Conservation (phyloP, 768 basidiomycete species). For the Amanita thiersii region DNA sequence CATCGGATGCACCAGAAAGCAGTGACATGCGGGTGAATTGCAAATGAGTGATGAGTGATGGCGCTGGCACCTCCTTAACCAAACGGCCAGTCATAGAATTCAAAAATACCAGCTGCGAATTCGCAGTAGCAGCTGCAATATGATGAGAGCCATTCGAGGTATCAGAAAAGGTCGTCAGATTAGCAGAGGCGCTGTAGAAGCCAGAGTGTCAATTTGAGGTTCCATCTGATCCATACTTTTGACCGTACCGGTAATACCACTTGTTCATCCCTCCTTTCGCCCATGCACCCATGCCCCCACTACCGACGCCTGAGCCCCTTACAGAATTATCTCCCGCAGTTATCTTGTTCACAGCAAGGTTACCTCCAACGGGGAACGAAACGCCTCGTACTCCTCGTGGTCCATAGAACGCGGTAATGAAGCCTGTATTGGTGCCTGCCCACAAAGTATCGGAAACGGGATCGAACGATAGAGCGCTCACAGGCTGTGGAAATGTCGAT, state of each 20-base stretch:
- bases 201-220: neutral
- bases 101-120: constrained; percentile 58
- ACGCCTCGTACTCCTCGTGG: constrained; percentile 59
- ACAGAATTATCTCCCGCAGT: constrained; percentile 75
- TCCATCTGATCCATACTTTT: constrained; percentile 1
- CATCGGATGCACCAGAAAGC: constrained; percentile 66
- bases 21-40: constrained; percentile 57
- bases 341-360: constrained; percentile 66
- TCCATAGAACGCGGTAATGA: constrained; percentile 61
- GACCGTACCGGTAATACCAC: constrained; percentile 65
- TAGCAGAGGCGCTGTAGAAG: constrained; percentile 19
- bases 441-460: constrained; percentile 86
- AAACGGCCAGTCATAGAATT: constrained; percentile 67
- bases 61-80: constrained; percentile 45
- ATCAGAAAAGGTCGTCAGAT: constrained; percentile 36
- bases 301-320: constrained; percentile 49
- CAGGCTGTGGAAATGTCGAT: constrained; percentile 36
- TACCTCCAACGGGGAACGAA: constrained; percentile 63
- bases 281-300: constrained; percentile 71
- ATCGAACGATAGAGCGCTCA: constrained; percentile 82
- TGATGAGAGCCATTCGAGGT: constrained; percentile 42
- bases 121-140: constrained; percentile 51
- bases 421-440: constrained; percentile 70
- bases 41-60: constrained; percentile 58
- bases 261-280: constrained; percentile 79